Evolutionary conservation across 2,329 filamentous ascomycete genomes (phyloP), one percentile per base, ranked within the genome.

Genomic region (Lecanicillium sp.): DNA sequence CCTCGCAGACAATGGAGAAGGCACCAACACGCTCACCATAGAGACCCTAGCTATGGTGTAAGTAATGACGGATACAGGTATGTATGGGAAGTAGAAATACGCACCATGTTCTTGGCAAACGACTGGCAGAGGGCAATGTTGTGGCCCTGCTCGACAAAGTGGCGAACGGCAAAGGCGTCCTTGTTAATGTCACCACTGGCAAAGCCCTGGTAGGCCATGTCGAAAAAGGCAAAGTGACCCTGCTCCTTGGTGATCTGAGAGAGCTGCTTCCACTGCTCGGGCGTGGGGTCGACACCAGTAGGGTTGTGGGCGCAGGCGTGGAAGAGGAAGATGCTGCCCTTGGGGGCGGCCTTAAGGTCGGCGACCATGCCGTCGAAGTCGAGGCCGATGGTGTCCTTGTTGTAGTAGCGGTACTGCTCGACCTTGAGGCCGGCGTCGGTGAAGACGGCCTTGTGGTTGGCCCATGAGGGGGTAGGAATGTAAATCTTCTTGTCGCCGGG

Each of bases 171-270:
- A 66, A 91, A 97, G 55, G 93, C 93, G 67, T 98, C 91, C 70
- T 84, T 84, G 76, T 94, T 81, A 55, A 87, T 93, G 72, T 95
- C 81, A 58, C 91, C 91, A 55, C 86, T 93, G 60, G 91, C 91
- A 64, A 98, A 97, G 60, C 91, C 91, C 74, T 98, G 91, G 79
- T 98, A 98, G 55, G 91, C 91, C 90, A 96, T 96, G 71, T 97
- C 91, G 74, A 97, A 98, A 81, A 98, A 96, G 61, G 89, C 84
- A 68, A 86, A 95, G 79, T 97, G 91, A 43, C 78, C 83, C 67
- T 86, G 83, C 66, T 82, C 79, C 80, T 94, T 94, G 69, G 95
- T 83, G 53, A 85, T 86, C 52, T 86, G 73, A 69, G 87, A 88
- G 68, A 98, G 93, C 74, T 91, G 77, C 71, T 81, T 81, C 91